These are phyloP conservation scores for Backusella westeae DNA, from an alignment of 192 early-diverging fungal genomes.

Conservation along the genomic window DNA sequence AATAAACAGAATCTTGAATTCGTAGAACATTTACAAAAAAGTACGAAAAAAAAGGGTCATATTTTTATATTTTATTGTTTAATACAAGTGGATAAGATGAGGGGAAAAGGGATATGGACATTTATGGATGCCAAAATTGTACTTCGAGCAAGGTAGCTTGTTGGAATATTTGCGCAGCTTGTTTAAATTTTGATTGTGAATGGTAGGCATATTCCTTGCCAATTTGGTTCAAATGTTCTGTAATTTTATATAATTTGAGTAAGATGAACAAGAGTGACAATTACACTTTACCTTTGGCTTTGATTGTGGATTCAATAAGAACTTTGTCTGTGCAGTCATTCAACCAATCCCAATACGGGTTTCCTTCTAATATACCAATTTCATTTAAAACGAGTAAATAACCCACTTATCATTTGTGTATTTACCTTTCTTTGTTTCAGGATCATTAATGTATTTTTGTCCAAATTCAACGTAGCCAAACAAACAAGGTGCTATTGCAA, in stretches of 20 bases:
- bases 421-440: conserved; percentile 55
- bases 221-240: conserved; percentile 53
- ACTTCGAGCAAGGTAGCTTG: conserved; percentile 71
- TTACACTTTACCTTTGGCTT: conserved; percentile 49
- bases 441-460: conserved; percentile 55
- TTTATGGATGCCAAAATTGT: conserved; percentile 60
- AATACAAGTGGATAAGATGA: not conserved
- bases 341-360: conserved; percentile 85
- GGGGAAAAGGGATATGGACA: not conserved
- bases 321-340: conserved; percentile 59
- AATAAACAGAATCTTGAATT: conserved; percentile 17
- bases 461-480: conserved; percentile 85
- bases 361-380: conserved; percentile 45
- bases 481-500: conserved; percentile 80
- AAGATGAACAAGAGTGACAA: not conserved
- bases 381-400: not conserved
- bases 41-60: not conserved
- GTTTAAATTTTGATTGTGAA: conserved; percentile 48
- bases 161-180: conserved; percentile 66
- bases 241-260: not conserved
- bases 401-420: not conserved
- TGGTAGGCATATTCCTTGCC: conserved; percentile 47
- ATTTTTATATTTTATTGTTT: not conserved
- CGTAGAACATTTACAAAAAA: not conserved
- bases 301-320: conserved; percentile 62